Conservation (phyloP, 345 rosid genomes). For the Diplotaxis tenuifolia region DNA sequence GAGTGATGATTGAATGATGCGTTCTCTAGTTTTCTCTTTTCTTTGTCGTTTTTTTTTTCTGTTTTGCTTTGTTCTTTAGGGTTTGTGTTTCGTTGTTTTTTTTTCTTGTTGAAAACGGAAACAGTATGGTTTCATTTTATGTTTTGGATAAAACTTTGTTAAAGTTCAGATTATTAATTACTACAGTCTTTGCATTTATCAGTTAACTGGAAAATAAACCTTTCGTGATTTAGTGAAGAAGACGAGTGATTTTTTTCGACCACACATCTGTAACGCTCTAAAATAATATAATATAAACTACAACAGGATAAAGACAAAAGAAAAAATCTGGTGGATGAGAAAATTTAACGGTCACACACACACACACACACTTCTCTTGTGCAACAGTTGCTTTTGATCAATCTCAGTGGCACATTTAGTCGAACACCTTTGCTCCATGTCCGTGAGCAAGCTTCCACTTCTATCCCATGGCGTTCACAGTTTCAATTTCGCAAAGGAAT, state of each 20-base stretch:
- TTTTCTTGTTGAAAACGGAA: background rate
- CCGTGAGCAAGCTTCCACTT: conserved; percentile 29
- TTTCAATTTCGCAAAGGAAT: conserved; percentile 10
- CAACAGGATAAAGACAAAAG: background rate
- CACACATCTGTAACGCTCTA: conserved; percentile 2
- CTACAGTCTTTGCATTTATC: background rate
- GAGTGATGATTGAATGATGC: background rate
- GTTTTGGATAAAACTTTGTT: background rate
- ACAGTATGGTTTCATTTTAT: background rate
- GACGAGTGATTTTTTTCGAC: background rate
- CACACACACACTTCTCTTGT: background rate
- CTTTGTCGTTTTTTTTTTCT: no score
- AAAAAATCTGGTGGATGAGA: conserved; percentile 23
- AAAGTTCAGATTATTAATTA: background rate
- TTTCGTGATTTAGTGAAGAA: background rate
- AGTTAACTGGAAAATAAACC: background rate
- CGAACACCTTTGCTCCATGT: conserved; percentile 24
- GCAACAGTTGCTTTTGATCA: conserved; percentile 1
- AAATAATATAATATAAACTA: background rate
- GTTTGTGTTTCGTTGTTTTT: background rate
- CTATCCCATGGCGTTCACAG: conserved; percentile 33
- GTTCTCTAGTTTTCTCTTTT: background rate
- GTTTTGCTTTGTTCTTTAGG: background rate
- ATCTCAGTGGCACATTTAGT: conserved; percentile 11
- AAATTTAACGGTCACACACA: conserved; percentile 22